These are phyloP conservation scores for Eruca vesicaria DNA, from an alignment of 441 rosid genomes.

Conservation along the genomic window DNA sequence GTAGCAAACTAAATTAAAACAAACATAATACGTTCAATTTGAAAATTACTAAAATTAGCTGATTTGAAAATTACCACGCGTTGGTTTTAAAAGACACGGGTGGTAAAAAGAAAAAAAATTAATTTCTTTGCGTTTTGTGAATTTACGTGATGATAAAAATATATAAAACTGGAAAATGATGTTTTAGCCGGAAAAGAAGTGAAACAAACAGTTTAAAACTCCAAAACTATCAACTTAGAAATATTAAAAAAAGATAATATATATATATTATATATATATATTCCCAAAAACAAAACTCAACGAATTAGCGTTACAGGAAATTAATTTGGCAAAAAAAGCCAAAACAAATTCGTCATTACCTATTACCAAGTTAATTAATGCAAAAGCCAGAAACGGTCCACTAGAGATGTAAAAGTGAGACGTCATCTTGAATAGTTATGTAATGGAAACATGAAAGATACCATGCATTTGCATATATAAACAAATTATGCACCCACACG, in stretches of 20 bases:
- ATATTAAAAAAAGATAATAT: neutral
- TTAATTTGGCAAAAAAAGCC: neutral
- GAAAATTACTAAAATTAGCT: neutral
- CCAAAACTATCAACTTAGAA: neutral
- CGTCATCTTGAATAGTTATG: conserved; percentile 18
- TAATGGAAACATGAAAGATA: conserved; percentile 9
- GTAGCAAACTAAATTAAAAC: neutral
- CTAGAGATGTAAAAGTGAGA: conserved; percentile 8
- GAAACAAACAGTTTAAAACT: neutral
- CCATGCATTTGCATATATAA: neutral
- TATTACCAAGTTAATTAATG: neutral
- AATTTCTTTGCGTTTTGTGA: neutral
- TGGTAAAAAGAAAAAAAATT: neutral
- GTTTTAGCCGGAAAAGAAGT: neutral
- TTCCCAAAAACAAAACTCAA: neutral
- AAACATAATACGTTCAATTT: neutral
- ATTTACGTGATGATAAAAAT: neutral
- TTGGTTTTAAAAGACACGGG: neutral
- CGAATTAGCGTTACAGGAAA: neutral
- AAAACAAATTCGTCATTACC: neutral
- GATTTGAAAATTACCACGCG: neutral
- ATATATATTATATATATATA: no score
- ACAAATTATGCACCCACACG: neutral
- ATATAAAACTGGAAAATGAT: neutral
- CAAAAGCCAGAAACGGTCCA: conserved; percentile 10